Conservation (phyloP, 305 asterid genomes). For the Solanum hybrid region DNA sequence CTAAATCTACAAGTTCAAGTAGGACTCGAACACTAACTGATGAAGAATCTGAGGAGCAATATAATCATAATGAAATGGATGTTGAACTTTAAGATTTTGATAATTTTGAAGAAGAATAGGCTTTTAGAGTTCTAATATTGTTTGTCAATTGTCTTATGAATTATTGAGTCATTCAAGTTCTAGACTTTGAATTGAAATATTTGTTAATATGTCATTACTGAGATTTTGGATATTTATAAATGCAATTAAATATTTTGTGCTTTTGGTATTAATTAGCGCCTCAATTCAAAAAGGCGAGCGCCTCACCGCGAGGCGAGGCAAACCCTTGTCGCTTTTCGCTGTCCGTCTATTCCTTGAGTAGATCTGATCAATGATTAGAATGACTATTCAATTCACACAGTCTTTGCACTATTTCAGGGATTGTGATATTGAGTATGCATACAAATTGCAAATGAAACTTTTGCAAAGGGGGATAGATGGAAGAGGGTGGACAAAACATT, state of each 20-base stretch:
- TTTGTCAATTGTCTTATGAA: neutral
- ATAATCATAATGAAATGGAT: neutral
- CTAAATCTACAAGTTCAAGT: neutral
- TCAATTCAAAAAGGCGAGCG: neutral
- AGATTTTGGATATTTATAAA: neutral
- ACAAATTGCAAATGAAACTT: neutral
- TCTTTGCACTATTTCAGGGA: neutral
- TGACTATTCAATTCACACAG: neutral
- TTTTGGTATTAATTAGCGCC: neutral
- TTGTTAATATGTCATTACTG: neutral
- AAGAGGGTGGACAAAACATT: neutral
- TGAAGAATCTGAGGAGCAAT: neutral
- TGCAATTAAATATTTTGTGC: neutral
- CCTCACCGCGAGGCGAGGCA: neutral
- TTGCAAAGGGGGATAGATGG: neutral
- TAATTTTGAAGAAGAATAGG: neutral
- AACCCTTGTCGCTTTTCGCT: neutral
- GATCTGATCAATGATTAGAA: neutral
- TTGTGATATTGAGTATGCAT: neutral
- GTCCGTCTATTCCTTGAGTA: neutral
- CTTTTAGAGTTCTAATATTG: neutral
- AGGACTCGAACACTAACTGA: neutral
- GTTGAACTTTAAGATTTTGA: neutral
- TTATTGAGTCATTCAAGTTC: neutral
- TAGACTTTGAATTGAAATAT: neutral